Evolutionary conservation across 192 early-diverging fungal genomes (phyloP).

Genomic region (Funneliformis mosseae): DNA sequence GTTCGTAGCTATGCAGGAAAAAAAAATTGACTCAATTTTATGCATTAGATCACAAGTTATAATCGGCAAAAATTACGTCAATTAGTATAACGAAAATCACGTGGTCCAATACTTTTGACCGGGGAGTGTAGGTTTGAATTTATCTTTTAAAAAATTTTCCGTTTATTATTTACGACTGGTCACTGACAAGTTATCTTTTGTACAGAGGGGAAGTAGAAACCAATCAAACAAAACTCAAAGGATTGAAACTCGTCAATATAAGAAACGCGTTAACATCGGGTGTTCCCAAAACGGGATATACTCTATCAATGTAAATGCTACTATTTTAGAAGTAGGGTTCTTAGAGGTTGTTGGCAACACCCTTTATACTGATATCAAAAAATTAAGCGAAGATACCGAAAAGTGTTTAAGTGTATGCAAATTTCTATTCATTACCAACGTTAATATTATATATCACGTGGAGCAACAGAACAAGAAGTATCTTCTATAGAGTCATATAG

Average conservation of each 20-base stretch:
- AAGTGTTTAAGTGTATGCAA: conserved; percentile 31
- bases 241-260: conserved; percentile 25
- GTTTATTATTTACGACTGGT: conserved; percentile 11
- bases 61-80: too few relatives aligned
- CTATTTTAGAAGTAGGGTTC: conserved; percentile 25
- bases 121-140: conserved; percentile 3
- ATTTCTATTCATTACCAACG: conserved; percentile 31
- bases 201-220: conserved; percentile 23
- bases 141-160: not conserved
- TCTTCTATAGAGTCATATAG: conserved; percentile 26
- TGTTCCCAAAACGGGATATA: conserved; percentile 28
- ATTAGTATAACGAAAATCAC: too few relatives aligned
- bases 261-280: conserved; percentile 19
- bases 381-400: conserved; percentile 20
- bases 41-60: too few relatives aligned
- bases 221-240: conserved; percentile 24
- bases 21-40: too few relatives aligned
- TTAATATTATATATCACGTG: conserved; percentile 30
- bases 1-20: too few relatives aligned
- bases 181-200: conserved; percentile 18
- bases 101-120: too few relatives aligned
- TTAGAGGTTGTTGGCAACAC: conserved; percentile 21
- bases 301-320: conserved; percentile 27
- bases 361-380: conserved; percentile 24
- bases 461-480: conserved; percentile 29